Conservation (phyloP, 2,329 filamentous ascomycete genomes). For the Cladosporium sp. region DNA sequence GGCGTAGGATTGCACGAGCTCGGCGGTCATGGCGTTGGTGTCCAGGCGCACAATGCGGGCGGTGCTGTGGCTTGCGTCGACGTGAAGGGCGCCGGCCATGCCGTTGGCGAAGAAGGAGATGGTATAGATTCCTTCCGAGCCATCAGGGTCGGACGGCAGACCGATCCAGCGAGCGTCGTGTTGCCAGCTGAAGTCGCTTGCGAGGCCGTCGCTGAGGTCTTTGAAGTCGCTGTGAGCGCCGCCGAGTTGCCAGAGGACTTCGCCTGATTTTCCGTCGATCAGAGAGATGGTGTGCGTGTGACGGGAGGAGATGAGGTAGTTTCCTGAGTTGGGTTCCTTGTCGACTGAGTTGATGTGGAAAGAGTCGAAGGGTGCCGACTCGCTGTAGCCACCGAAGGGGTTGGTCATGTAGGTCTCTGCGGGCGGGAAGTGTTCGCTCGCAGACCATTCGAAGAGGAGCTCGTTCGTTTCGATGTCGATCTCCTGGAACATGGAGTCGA, state of each 20-base stretch:
- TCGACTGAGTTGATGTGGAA: conserved; percentile 54
- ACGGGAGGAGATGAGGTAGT: conserved; percentile 47
- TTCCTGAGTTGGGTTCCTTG: conserved; percentile 42
- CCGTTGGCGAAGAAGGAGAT: conserved; percentile 47
- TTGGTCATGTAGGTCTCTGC: conserved; percentile 27
- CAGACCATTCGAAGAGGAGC: conserved; percentile 39
- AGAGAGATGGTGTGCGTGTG: conserved; percentile 42
- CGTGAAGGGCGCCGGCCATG: conserved; percentile 43
- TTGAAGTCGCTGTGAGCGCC: conserved; percentile 43
- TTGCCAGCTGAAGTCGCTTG: conserved; percentile 49
- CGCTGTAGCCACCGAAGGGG: conserved; percentile 37
- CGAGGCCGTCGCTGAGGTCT: conserved; percentile 39
- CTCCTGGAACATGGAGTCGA: conserved; percentile 44
- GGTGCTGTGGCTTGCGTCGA: conserved; percentile 31
- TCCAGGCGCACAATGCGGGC: conserved; percentile 41
- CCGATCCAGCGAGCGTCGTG: conserved; percentile 49
- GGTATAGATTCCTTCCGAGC: conserved; percentile 25
- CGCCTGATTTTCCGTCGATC: conserved; percentile 41
- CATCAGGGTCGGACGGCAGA: conserved; percentile 15
- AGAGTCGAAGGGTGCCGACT: conserved; percentile 36
- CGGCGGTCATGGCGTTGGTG: conserved; percentile 39
- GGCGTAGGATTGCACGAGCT: conserved; percentile 42
- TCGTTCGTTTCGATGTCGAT: conserved; percentile 39
- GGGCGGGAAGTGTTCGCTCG: conserved; percentile 33
- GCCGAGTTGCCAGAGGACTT: conserved; percentile 50